These are phyloP conservation scores for Rhodotorula sp. DNA, from an alignment of 1,284 basidiomycete genomes.

Conservation along the genomic window DNA sequence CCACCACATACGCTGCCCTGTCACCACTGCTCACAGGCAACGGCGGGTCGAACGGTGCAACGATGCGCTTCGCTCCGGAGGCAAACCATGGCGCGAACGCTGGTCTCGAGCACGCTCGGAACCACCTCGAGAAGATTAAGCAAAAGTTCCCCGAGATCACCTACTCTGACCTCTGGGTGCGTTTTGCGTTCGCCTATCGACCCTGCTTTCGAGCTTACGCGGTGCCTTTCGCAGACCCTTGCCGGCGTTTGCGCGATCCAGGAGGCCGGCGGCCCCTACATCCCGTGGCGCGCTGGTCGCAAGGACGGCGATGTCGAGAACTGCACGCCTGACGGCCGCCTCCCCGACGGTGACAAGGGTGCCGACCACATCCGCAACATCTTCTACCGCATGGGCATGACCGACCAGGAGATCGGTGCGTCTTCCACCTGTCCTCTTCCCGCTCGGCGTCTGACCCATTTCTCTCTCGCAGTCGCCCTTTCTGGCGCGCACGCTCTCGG, in stretches of 20 bases:
- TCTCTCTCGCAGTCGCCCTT: conserved; percentile 68
- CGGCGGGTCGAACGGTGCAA: conserved; percentile 39
- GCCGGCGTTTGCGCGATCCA: conserved; percentile 53
- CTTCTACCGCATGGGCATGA: conserved; percentile 61
- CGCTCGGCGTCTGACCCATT: conserved; percentile 2
- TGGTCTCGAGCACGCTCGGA: conserved; percentile 40
- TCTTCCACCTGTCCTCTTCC: not conserved
- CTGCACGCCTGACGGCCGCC: conserved; percentile 52
- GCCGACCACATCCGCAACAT: conserved; percentile 52
- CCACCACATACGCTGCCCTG: too few relatives aligned
- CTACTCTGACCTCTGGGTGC: conserved; percentile 41
- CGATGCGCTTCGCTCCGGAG: conserved; percentile 47
- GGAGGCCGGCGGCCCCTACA: conserved; percentile 48
- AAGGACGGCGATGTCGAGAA: conserved; percentile 49
- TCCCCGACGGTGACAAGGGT: conserved; percentile 53
- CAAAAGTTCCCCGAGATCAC: conserved; percentile 43
- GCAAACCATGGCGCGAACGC: conserved; percentile 46
- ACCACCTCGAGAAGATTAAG: conserved; percentile 44
- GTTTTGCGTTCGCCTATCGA: not conserved
- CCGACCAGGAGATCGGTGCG: conserved; percentile 80
- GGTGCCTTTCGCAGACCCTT: conserved; percentile 46
- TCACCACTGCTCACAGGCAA: not conserved
- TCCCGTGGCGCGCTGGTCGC: conserved; percentile 53
- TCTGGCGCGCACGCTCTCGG: conserved; percentile 93
- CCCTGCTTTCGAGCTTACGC: not conserved